Evolutionary conservation across 1,284 basidiomycete species (phyloP), one percentile per base, ranked within the genome.

Genomic region (Sphaerobolus stellatus): DNA sequence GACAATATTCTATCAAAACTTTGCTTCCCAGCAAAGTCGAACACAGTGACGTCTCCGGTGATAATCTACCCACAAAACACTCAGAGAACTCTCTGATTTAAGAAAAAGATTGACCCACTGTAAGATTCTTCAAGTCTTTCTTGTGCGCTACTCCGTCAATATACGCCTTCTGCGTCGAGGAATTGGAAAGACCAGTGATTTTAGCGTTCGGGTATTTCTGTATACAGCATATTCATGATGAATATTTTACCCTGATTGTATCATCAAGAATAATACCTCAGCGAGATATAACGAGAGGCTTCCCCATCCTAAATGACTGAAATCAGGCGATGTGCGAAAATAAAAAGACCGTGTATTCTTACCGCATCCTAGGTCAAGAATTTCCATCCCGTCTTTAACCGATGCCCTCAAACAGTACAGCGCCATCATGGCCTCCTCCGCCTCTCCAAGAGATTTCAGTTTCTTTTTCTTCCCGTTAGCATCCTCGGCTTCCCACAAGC

Each of bases 311-410:
- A 49, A 24, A 8, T 7, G 25, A n/a, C 9, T 20, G 20, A 24
- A 55, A 34, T 22, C 18, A 24, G 30, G 9, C 46, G 25, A 36
- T 24, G 50, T 48, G n/a, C 25, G 24, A 18, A 18, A 24, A 5
- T 6, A 24, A 3, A 33, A 22, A 13, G 31, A 29, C 3, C 14
- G 20, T 50, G 28, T 30, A 13, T 13, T 59, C 74, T 25, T 62
- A 81, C 81, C 88, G 69, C 88, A 90, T 11, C 88, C 88, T 14
- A 91, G 69, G 67, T 91, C 88, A 30, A 90, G 69, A 20, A 90
- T 76, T 57, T 84, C 81, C 57, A 81, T 75, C 0, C 86, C 88
- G 60, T 91, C 84, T 40, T 65, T 71, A 8, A 92, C 63, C 48
- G 80, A 74, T 0, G 87, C 88, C 61, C 88, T 89, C 48, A 76